Evolutionary conservation across 176 grass and related monocot genomes (phyloP).

Genomic region (Pontederia crassipes): DNA sequence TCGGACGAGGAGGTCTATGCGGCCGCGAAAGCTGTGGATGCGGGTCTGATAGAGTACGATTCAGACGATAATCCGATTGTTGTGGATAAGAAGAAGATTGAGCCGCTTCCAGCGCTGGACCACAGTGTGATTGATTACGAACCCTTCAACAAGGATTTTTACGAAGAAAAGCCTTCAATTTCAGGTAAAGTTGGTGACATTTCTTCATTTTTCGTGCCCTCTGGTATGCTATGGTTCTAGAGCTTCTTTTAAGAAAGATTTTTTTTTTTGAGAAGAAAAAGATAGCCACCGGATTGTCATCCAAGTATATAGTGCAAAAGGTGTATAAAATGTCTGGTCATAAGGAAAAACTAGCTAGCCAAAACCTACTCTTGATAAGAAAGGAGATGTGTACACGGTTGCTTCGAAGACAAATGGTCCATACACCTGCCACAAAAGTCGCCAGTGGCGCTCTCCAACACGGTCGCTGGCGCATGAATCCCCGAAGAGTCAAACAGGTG

Average conservation of each 20-base stretch:
- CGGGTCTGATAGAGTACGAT: conserved; percentile 83
- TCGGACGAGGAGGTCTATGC: conserved; percentile 99
- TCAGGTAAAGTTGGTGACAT: conserved; percentile 41
- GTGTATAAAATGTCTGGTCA: too few relatives aligned
- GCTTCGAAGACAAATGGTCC: too few relatives aligned
- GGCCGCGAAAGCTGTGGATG: conserved; percentile 89
- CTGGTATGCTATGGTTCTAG: not conserved
- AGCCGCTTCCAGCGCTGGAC: conserved; percentile 72
- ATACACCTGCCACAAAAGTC: too few relatives aligned
- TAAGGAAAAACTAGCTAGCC: too few relatives aligned
- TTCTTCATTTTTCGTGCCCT: not conserved
- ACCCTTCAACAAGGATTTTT: conserved; percentile 78
- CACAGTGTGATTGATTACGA: conserved; percentile 72
- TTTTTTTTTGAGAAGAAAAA: too few relatives aligned
- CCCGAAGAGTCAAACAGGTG: too few relatives aligned
- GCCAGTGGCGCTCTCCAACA: too few relatives aligned
- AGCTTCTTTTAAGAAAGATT: too few relatives aligned
- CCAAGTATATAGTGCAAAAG: not conserved
- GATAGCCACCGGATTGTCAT: too few relatives aligned
- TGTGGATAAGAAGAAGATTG: conserved; percentile 92
- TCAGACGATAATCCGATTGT: conserved; percentile 86
- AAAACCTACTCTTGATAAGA: too few relatives aligned
- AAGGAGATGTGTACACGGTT: too few relatives aligned
- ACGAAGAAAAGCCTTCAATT: conserved; percentile 84
- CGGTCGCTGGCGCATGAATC: too few relatives aligned